Conservation (phyloP, 139 green algal species). For the Haematococcus sp. region DNA sequence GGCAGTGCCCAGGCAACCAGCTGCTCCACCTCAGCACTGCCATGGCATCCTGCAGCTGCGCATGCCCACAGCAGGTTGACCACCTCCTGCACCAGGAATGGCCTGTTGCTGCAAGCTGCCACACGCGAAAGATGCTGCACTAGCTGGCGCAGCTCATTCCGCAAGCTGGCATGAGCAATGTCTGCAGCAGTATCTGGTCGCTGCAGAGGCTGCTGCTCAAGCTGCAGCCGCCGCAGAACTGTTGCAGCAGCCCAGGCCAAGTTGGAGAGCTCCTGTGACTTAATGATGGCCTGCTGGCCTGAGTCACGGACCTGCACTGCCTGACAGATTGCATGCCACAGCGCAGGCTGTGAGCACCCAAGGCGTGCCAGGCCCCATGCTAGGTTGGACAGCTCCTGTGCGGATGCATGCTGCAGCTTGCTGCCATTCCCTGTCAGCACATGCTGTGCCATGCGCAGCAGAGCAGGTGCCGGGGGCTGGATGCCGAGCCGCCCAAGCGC, state of each 20-base stretch:
- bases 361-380: slow-evolving; percentile 41
- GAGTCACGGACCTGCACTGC: not conserved
- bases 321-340: not conserved
- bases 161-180: too few relatives aligned
- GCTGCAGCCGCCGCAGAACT: not conserved
- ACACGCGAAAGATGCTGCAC: not conserved
- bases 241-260: slow-evolving; percentile 19
- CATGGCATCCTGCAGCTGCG: slow-evolving; percentile 4
- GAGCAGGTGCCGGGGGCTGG: not conserved
- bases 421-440: not conserved
- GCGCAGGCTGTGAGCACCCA: not conserved
- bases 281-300: slow-evolving; percentile 24
- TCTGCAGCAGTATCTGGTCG: too few relatives aligned
- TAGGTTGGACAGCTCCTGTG: slow-evolving; percentile 55
- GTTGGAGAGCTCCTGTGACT: slow-evolving; percentile 25
- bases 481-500: slow-evolving; percentile 1
- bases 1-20: slow-evolving; percentile 14
- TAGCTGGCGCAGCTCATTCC: not conserved
- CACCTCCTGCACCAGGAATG: slow-evolving; percentile 2
- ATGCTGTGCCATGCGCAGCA: not conserved
- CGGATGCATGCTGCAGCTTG: slow-evolving; percentile 13
- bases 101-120: too few relatives aligned
- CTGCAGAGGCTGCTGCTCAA: not conserved
- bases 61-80: slow-evolving; percentile 21
- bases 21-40: slow-evolving; percentile 7